phyloP scores from a whole-genome alignment of 257 asterid species.

The Pogostemon cablin region DNA sequence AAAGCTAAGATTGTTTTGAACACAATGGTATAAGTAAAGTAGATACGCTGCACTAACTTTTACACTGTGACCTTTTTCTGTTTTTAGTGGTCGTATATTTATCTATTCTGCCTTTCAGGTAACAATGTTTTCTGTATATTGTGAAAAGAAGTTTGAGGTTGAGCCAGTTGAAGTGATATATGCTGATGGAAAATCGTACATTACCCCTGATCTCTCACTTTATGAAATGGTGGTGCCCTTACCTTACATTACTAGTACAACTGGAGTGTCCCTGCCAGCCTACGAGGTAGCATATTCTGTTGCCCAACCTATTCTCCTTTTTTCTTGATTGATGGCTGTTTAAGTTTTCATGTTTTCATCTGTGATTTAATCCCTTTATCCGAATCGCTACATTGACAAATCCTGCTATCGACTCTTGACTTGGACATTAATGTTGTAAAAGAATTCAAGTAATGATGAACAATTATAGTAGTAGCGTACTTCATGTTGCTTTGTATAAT shows the following conservation, averaged over 20 bases:
- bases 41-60: slow-evolving; percentile 23
- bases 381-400: slow-evolving; percentile 3
- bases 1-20: slow-evolving; percentile 88
- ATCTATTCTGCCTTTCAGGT: slow-evolving; percentile 54
- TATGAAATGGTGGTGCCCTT: slow-evolving; percentile 74
- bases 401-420: background rate
- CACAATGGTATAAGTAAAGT: slow-evolving; percentile 70
- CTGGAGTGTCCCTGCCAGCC: slow-evolving; percentile 69
- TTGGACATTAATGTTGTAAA: slow-evolving; percentile 4
- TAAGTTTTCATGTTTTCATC: slow-evolving; percentile 13
- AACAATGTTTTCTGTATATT: slow-evolving; percentile 87
- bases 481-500: background rate
- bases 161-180: slow-evolving; percentile 89
- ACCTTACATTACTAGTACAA: slow-evolving; percentile 58
- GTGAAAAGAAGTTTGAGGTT: slow-evolving; percentile 79
- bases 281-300: slow-evolving; percentile 56
- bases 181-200: slow-evolving; percentile 58
- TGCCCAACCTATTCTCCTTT: background rate
- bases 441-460: background rate
- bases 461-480: background rate
- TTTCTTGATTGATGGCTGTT: slow-evolving; percentile 14
- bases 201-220: slow-evolving; percentile 73
- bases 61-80: background rate
- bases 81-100: slow-evolving; percentile 13
- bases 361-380: slow-evolving; percentile 13